Evolutionary conservation across 139 green algal species (phyloP).

Genomic region (Nannochloris sp.): DNA sequence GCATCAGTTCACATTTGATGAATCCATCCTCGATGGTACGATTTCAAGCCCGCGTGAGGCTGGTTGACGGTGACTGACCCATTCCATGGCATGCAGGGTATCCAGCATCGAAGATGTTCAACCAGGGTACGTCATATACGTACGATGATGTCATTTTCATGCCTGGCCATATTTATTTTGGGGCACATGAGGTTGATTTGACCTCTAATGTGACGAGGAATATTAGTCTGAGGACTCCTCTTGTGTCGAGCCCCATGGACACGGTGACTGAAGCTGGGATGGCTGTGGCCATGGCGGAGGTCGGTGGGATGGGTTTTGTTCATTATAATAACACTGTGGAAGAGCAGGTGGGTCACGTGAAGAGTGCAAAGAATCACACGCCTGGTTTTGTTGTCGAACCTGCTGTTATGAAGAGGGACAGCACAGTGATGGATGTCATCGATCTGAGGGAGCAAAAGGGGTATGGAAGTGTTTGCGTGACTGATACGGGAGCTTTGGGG

Average conservation of each 20-base stretch:
- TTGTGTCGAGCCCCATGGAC: conserved; percentile 95
- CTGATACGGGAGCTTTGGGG: conserved; percentile 68
- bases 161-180: conserved; percentile 94
- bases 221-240: conserved; percentile 73
- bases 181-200: conserved; percentile 86
- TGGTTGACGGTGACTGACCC: too few species aligned
- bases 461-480: conserved; percentile 53
- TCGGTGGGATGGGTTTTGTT: conserved; percentile 91
- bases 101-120: conserved; percentile 54
- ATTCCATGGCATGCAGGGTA: conserved; percentile 41
- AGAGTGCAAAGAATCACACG: conserved; percentile 62
- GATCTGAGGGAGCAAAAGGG: conserved; percentile 41
- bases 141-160: conserved; percentile 99
- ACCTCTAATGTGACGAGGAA: conserved; percentile 68
- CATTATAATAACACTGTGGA: conserved; percentile 96
- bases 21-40: conserved; percentile 1
- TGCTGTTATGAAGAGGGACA: conserved; percentile 32
- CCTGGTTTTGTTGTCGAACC: conserved; percentile 58
- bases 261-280: conserved; percentile 94
- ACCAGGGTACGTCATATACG: conserved; percentile 86
- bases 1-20: not conserved
- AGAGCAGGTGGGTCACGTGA: conserved; percentile 75
- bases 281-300: conserved; percentile 88
- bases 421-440: conserved; percentile 53
- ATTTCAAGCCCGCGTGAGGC: not conserved